Conservation (phyloP, 495 filamentous ascomycete species). For the Cercophora scortea region DNA sequence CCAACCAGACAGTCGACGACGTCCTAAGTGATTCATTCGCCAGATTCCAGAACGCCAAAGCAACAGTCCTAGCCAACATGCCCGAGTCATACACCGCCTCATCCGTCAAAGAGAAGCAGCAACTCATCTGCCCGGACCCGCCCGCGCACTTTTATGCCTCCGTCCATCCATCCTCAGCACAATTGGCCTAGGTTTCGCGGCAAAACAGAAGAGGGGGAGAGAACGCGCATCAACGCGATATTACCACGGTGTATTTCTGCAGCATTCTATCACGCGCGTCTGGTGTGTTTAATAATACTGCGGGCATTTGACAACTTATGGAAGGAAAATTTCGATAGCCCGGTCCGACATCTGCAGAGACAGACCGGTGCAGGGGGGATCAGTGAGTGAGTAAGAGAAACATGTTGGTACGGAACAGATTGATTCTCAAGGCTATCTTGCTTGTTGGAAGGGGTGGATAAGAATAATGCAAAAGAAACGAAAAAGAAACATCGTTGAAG, state of each 20-base stretch:
- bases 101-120: background rate
- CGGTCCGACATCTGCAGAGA: background rate
- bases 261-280: constrained; percentile 6
- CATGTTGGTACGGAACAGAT: background rate
- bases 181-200: background rate
- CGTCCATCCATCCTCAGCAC: background rate
- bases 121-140: constrained; percentile 12
- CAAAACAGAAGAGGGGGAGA: background rate
- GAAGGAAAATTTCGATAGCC: background rate
- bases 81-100: constrained; percentile 28
- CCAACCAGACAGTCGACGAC: constrained; percentile 28
- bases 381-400: background rate
- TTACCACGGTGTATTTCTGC: constrained; percentile 1
- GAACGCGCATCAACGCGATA: background rate
- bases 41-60: constrained; percentile 30
- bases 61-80: constrained; percentile 35
- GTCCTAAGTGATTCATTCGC: constrained; percentile 30
- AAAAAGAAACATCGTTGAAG: no score
- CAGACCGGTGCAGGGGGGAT: background rate
- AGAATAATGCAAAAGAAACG: no score
- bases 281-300: constrained; percentile 6
- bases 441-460: no score
- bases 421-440: no score
- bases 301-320: constrained; percentile 3
- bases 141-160: constrained; percentile 4